phyloP scores from a whole-genome alignment of 805 yeast species.

The Yamadazyma scolyti region DNA sequence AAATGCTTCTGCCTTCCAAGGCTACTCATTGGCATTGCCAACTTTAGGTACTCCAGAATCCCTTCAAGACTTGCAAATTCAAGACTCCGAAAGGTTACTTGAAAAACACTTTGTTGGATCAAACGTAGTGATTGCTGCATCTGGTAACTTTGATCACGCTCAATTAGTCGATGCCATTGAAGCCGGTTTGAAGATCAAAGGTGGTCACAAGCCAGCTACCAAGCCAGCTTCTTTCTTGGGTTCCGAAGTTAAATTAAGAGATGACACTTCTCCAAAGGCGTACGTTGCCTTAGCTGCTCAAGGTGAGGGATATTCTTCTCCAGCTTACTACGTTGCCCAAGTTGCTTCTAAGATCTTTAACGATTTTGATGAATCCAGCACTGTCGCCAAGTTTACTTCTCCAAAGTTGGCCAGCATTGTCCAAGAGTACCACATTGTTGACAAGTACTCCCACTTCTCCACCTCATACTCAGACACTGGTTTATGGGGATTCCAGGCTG shows the following conservation, averaged over 20 bases:
- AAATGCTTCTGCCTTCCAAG: constrained; percentile 83
- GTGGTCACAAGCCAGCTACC: constrained; percentile 47
- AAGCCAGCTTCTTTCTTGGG: constrained; percentile 70
- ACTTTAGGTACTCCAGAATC: constrained; percentile 71
- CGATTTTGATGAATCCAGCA: constrained; percentile 50
- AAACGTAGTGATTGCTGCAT: constrained; percentile 64
- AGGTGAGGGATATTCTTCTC: constrained; percentile 63
- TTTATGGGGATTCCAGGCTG: constrained; percentile 78
- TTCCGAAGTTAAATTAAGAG: constrained; percentile 85
- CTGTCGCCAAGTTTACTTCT: constrained; percentile 50
- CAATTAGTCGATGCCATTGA: constrained; percentile 65
- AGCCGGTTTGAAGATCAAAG: constrained; percentile 42
- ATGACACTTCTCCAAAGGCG: constrained; percentile 79
- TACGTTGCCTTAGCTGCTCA: constrained; percentile 72
- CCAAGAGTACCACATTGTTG: constrained; percentile 69
- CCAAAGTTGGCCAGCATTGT: constrained; percentile 69
- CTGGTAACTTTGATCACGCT: constrained; percentile 72
- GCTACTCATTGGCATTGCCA: constrained; percentile 76
- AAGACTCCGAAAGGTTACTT: constrained; percentile 57
- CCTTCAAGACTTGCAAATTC: constrained; percentile 50
- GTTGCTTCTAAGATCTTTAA: constrained; percentile 66
- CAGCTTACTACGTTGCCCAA: constrained; percentile 65
- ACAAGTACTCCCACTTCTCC: constrained; percentile 69
- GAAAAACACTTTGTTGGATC: constrained; percentile 55
- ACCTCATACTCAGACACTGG: constrained; percentile 72